A percentile compares a stretch with the other conserved stretches of the same genome.
phyloP scores from a whole-genome alignment of 805 yeast species.

The Candida easanensis region DNA sequence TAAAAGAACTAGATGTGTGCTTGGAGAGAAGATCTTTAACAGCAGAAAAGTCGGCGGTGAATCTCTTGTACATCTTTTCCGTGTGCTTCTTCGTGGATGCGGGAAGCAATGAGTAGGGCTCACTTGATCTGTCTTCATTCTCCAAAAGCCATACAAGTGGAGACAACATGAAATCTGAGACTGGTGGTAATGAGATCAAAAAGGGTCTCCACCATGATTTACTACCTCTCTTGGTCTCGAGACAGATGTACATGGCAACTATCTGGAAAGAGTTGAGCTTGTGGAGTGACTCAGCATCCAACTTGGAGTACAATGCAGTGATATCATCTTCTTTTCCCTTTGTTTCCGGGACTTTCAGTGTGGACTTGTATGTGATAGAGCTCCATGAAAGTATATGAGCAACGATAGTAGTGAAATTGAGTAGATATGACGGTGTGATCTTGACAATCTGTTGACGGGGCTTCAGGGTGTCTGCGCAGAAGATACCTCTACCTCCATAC shows the following conservation, averaged over 20 bases:
- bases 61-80: constrained; percentile 39
- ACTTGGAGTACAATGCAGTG: constrained; percentile 13
- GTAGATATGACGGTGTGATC: constrained; percentile 54
- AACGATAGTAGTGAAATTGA: constrained; percentile 55
- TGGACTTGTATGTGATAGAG: neutral
- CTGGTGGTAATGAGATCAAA: constrained; percentile 57
- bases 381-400: constrained; percentile 36
- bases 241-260: constrained; percentile 44
- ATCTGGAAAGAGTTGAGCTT: constrained; percentile 59
- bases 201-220: constrained; percentile 69
- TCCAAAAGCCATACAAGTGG: constrained; percentile 64
- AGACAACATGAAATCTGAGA: constrained; percentile 47
- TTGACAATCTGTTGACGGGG: constrained; percentile 45
- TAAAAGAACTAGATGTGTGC: neutral
- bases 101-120: constrained; percentile 38
- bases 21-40: constrained; percentile 29
- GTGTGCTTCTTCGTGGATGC: constrained; percentile 38
- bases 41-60: constrained; percentile 42
- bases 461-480: constrained; percentile 38
- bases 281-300: constrained; percentile 32
- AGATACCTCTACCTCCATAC: constrained; percentile 64
- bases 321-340: constrained; percentile 12
- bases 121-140: constrained; percentile 27
- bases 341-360: constrained; percentile 6
- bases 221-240: constrained; percentile 39